Base-by-base conservation (phyloP, 2,329 filamentous ascomycete genomes). In the Trichoderma sp. region DNA sequence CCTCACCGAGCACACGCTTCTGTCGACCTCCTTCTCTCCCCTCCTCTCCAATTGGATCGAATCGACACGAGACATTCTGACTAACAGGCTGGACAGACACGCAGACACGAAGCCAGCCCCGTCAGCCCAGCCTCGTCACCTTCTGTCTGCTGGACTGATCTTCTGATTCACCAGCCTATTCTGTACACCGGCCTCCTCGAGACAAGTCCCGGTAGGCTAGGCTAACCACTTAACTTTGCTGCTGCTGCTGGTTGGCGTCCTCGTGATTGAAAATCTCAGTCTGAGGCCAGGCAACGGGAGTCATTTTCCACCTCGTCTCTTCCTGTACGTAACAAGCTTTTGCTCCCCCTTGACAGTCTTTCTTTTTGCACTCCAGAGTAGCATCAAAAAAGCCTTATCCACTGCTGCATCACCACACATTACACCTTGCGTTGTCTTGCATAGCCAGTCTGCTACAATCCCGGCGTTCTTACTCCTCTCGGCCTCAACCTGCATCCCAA, bases 391-490 rank as follows among this genome's bases (percentile, higher is more conserved):
- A 27, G 24, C 50, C 56, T 24, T 63, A 45, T 21, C 71, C 31
- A 50, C 1, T 50, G 60, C 41, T 72, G 14, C 59, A 38, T 56
- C 59, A 33, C 29, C 9, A 12, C 29, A 53, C 41, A 21, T 12
- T 56, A 14, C 50, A 56, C 50, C 50, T 56, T 56, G 50, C 31
- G 27, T 62, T 56, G 16, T 29, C 50, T 41, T 64, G 60, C 60
- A 29, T 64, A 11, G 24, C 21, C 38, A 27, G 29, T 35, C 45
- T 24, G 71, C 60, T 73, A 38, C 56, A 24, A 45, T 56, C 27
- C 71, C 63, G 53, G 64, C 53, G 27, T 74, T 67, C 63, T 67
- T 74, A 56, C 64, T 74, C 63, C 38, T 74, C 63, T 71, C 74
- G 60, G 66, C 74, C 29, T 64, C 53, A 62, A 59, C 33, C 65